Conservation (phyloP, 2,329 filamentous ascomycete species). For the Penicillium vulpinum region DNA sequence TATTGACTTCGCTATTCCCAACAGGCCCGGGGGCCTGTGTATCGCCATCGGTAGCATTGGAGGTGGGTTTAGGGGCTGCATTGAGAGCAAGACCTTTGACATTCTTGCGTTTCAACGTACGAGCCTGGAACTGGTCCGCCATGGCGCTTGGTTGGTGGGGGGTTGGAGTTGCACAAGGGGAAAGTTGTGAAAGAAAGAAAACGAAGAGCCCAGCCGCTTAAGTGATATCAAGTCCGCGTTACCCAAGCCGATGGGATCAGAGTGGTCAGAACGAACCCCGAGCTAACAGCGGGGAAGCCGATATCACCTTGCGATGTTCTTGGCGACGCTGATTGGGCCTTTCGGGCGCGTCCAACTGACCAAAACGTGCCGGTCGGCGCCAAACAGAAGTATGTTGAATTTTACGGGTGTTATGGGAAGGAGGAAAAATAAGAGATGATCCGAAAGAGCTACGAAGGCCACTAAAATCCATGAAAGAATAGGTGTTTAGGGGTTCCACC, state of each 20-base stretch:
- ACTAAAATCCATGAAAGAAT: conserved; percentile 21
- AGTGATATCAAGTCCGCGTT: conserved; percentile 2
- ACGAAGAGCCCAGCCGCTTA: neutral
- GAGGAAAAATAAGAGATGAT: conserved; percentile 1
- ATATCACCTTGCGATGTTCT: conserved; percentile 30
- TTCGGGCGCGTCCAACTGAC: conserved; percentile 26
- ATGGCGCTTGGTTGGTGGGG: conserved; percentile 39
- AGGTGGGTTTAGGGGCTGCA: conserved; percentile 68
- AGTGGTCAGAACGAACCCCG: conserved; percentile 20
- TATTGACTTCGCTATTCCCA: conserved; percentile 59
- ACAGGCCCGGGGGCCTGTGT: conserved; percentile 60
- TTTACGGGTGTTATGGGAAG: neutral
- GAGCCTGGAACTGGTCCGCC: conserved; percentile 63
- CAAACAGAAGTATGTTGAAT: conserved; percentile 10
- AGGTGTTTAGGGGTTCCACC: conserved; percentile 23
- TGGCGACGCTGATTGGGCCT: conserved; percentile 31
- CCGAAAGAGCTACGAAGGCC: conserved; percentile 3
- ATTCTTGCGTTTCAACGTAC: conserved; percentile 98
- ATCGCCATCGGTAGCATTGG: conserved; percentile 72
- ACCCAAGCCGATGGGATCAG: conserved; percentile 17
- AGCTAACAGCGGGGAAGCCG: conserved; percentile 29
- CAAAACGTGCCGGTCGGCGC: conserved; percentile 18
- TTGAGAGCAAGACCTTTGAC: conserved; percentile 92
- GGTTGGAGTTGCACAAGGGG: conserved; percentile 1
- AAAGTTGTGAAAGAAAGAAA: conserved; percentile 5